Evolutionary conservation across 2,329 filamentous ascomycete species (phyloP).

Genomic region (Fusarium pseudonygamai): DNA sequence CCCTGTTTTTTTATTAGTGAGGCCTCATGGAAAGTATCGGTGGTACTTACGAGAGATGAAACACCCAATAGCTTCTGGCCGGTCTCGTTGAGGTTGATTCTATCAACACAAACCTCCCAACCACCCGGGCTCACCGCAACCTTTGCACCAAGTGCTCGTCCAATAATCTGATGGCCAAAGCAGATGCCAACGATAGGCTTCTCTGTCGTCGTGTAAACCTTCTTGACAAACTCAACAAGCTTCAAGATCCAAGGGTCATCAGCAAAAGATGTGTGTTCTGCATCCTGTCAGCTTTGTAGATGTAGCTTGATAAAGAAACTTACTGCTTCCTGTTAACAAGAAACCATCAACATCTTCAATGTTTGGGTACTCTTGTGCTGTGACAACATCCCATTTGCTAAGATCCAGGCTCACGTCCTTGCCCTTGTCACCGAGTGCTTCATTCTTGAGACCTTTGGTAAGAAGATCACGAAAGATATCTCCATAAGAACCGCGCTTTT

Average conservation of each 20-base stretch:
- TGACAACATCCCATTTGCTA: conserved; percentile 46
- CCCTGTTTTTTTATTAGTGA: conserved; percentile 27
- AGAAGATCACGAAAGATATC: conserved; percentile 46
- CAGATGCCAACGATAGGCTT: conserved; percentile 55
- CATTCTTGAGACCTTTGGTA: conserved; percentile 35
- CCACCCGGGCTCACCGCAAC: conserved; percentile 50
- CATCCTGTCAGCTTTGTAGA: neutral
- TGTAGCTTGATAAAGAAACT: neutral
- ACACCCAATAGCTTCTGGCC: conserved; percentile 50
- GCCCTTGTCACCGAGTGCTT: conserved; percentile 26
- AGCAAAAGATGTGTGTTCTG: conserved; percentile 50
- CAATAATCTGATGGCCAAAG: conserved; percentile 59
- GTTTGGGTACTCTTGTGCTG: conserved; percentile 41
- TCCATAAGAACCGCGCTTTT: conserved; percentile 44
- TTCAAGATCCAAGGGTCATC: conserved; percentile 53
- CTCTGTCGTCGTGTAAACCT: conserved; percentile 39
- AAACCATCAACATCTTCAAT: conserved; percentile 44
- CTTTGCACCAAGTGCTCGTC: conserved; percentile 50
- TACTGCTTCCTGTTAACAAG: conserved; percentile 49
- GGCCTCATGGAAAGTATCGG: rapidly evolving
- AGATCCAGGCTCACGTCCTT: conserved; percentile 40
- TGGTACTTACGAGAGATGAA: conserved; percentile 36
- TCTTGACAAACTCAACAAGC: conserved; percentile 49
- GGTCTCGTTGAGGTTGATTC: conserved; percentile 49
- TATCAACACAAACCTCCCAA: conserved; percentile 55